These are phyloP conservation scores for Microdochium trichocladiopsis DNA, from an alignment of 2,329 filamentous ascomycete species.

Conservation along the genomic window DNA sequence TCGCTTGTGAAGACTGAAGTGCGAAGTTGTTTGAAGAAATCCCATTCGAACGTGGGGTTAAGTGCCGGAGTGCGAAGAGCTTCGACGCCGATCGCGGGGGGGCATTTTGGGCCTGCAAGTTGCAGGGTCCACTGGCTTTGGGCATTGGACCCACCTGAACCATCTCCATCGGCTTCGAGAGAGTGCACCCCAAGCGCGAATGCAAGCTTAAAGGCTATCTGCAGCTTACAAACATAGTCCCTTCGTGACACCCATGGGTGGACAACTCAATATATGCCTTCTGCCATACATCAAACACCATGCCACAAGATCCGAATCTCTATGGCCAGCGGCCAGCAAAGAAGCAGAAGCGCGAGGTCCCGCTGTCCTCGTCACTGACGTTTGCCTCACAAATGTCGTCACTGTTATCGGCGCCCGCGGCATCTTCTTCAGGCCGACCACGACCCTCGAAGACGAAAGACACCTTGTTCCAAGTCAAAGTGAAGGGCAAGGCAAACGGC, in stretches of 20 bases:
- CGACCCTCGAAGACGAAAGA: constrained; percentile 52
- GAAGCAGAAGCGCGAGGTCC: constrained; percentile 61
- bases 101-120: no score
- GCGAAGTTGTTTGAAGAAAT: background rate
- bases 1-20: no score
- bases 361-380: constrained; percentile 66
- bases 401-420: constrained; percentile 53
- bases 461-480: constrained; percentile 56
- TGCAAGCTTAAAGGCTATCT: no score
- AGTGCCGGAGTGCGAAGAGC: background rate
- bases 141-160: background rate
- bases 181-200: no score
- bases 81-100: background rate
- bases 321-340: constrained; percentile 72
- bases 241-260: no score
- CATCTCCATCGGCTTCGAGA: background rate
- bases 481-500: constrained; percentile 39
- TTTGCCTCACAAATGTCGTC: constrained; percentile 86
- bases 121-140: no score
- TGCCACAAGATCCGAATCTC: constrained; percentile 61
- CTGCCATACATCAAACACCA: constrained; percentile 17
- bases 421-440: constrained; percentile 38
- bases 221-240: no score
- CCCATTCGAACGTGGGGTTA: background rate
- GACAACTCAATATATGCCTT: no score